phyloP scores from a whole-genome alignment of 1,284 basidiomycete genomes.

The Violaceomyces palustris region DNA sequence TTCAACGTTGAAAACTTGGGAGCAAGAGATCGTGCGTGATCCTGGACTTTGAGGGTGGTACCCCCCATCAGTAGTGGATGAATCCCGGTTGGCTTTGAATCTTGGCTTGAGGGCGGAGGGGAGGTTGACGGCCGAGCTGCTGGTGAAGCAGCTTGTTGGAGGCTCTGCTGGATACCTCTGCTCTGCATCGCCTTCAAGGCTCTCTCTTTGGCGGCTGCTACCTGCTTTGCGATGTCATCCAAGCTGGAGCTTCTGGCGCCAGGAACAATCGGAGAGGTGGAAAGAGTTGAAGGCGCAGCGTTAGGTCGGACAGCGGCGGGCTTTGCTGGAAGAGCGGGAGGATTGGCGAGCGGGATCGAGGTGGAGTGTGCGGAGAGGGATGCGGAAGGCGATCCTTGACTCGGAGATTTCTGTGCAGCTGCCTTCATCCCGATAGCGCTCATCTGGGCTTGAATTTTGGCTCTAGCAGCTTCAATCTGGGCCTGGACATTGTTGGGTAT shows the following conservation, averaged over 20 bases:
- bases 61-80: conserved; percentile 37
- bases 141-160: neutral
- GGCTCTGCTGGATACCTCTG: neutral
- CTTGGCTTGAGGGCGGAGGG: neutral
- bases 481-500: conserved; percentile 16
- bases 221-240: neutral
- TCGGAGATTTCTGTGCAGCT: neutral
- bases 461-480: conserved; percentile 35
- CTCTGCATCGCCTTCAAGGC: neutral
- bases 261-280: neutral
- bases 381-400: neutral
- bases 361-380: neutral
- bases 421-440: conserved; percentile 9
- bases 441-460: conserved; percentile 26
- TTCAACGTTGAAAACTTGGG: conserved; percentile 9
- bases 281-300: neutral
- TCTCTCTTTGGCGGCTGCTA: conserved; percentile 5
- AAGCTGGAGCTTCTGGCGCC: neutral
- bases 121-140: neutral
- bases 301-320: neutral
- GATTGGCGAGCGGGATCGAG: neutral
- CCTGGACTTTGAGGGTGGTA: conserved; percentile 7
- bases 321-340: neutral
- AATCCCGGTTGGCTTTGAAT: conserved; percentile 30
- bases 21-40: conserved; percentile 5